Conservation (phyloP, 2,329 filamentous ascomycete species). For the Aspergillus sp. region DNA sequence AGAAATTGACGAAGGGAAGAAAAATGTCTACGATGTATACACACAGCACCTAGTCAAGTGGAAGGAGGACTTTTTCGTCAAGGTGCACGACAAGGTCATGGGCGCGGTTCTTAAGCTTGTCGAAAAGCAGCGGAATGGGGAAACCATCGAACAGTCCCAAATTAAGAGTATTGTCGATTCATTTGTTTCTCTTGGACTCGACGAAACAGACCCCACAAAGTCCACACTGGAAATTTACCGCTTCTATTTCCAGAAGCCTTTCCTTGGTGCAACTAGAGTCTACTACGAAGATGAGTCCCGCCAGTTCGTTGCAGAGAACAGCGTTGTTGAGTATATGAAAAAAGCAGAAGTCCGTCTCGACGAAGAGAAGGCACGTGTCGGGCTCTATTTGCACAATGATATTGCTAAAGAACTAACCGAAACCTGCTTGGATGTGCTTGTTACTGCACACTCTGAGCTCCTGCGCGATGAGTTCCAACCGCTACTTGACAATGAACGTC, state of each 20-base stretch:
- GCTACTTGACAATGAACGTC: constrained; percentile 87
- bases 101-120: constrained; percentile 89
- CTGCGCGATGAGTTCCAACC: constrained; percentile 94
- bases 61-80: constrained; percentile 85
- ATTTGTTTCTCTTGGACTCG: constrained; percentile 90
- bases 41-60: constrained; percentile 94
- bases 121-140: constrained; percentile 94
- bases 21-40: constrained; percentile 97
- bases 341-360: constrained; percentile 88
- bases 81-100: constrained; percentile 88
- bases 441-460: constrained; percentile 81
- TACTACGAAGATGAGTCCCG: constrained; percentile 94
- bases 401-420: constrained; percentile 83
- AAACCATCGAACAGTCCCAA: constrained; percentile 95
- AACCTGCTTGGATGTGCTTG: constrained; percentile 83
- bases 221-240: constrained; percentile 95
- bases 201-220: constrained; percentile 89
- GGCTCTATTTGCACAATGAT: constrained; percentile 86
- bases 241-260: constrained; percentile 87
- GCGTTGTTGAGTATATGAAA: constrained; percentile 99
- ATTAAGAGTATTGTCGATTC: constrained; percentile 97
- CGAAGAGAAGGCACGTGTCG: constrained; percentile 92
- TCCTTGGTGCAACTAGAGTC: constrained; percentile 75
- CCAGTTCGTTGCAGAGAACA: constrained; percentile 93
- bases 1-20: constrained; percentile 98